Evolutionary conservation across 148 eudicot genomes (phyloP), one percentile per base, ranked within the genome.

Genomic region (Salicornia ramosissima): DNA sequence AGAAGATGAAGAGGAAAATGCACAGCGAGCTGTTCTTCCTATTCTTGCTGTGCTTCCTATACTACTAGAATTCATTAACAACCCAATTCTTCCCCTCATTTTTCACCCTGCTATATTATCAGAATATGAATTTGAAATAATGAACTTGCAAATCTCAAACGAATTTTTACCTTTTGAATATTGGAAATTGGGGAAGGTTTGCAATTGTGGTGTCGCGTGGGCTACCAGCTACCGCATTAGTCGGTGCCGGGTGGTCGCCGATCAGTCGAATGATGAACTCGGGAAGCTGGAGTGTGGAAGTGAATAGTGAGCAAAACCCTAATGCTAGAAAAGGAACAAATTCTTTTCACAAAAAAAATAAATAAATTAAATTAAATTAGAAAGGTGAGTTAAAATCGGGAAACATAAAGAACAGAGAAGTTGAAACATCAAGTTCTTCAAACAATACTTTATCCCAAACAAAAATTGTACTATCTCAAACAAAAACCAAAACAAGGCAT

Each of bases 1-100:
- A 34, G 80, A 56, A 53, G 89, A 55, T 51, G 84, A 81, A 30
- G 85, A 64, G 68, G 90, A 91, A 78, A 79, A 83, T 13, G 87
- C 72, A 39, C 69, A 73, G 10, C 28, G 52, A 8, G 74, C 22
- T 36, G 30, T 61, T 40, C 66, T 74, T 69, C 73, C 69, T 19
- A 57, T 55, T 45, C 14, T 55, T 19, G 64, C 39, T 33, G n/a
- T 55, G 15, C 46, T 54, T 58, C 77, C 73, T 42, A 77, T 60
- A 73, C 65, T 28, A 53, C 40, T 76, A 33, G 59, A n/a, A 47
- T 56, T 78, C 60, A 55, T 68, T 16, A 74, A 60, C 9, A 74
- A 45, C 14, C 77, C 59, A 47, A 74, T 28, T 46, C 65, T 66
- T 22, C 72, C 72, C 39, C 77, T 47, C 77, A 74, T 74, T 74